Evolutionary conservation across 768 basidiomycete species (phyloP).

Genomic region (Mycena vitilis): DNA sequence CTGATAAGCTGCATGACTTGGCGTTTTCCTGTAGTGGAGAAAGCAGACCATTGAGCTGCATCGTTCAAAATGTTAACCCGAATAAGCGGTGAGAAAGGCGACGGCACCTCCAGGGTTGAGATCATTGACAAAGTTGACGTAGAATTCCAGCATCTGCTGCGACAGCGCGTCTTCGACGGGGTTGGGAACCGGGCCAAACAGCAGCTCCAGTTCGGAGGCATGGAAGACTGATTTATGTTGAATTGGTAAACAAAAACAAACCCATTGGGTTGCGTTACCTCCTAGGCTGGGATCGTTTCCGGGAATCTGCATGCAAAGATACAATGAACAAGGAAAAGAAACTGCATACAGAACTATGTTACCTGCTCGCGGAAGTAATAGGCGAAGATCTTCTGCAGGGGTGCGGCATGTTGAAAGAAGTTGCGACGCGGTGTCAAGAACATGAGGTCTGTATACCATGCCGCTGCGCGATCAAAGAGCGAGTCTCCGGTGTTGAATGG

Average conservation of each 20-base stretch:
- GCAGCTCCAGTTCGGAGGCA: constrained; percentile 58
- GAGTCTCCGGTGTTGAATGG: constrained; percentile 71
- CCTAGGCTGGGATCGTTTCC: constrained; percentile 45
- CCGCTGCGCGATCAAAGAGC: constrained; percentile 64
- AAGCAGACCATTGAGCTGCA: constrained; percentile 62
- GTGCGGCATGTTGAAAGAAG: constrained; percentile 61
- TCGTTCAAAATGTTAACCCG: neutral
- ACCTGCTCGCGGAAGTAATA: constrained; percentile 64
- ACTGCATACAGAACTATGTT: no score
- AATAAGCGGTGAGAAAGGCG: neutral
- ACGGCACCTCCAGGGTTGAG: constrained; percentile 65
- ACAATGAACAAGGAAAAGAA: no score
- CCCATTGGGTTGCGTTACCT: constrained; percentile 45
- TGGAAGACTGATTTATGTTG: constrained; percentile 53
- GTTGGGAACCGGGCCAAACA: constrained; percentile 63
- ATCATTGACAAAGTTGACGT: constrained; percentile 67
- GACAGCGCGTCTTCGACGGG: constrained; percentile 58
- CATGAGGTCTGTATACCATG: constrained; percentile 72
- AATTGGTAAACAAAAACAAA: neutral
- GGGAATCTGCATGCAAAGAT: no score
- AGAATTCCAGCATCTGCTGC: constrained; percentile 61
- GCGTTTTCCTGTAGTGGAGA: constrained; percentile 43
- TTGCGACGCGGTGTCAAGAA: constrained; percentile 62
- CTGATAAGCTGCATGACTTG: constrained; percentile 62
- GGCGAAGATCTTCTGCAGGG: constrained; percentile 60